A percentile compares a stretch with the other conserved stretches of the same genome.
phyloP scores from a whole-genome alignment of 1,284 basidiomycete species.

The Cystobasidium slooffiae region DNA sequence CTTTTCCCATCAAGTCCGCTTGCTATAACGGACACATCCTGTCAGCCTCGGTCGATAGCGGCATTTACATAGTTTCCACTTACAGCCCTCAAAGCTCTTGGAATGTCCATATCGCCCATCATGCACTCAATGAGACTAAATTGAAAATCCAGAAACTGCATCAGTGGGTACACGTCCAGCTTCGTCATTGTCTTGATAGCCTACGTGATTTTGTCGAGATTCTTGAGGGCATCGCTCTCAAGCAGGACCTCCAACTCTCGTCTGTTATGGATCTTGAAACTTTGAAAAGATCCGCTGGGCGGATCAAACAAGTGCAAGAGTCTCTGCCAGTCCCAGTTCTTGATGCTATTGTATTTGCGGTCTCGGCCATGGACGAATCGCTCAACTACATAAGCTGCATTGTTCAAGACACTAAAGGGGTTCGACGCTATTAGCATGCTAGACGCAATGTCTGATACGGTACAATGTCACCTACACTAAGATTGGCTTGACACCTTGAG shows the following conservation, averaged over 20 bases:
- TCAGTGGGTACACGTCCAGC: too few relatives aligned
- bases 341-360: conserved; percentile 60
- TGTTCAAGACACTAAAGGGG: conserved; percentile 69
- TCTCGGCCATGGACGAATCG: conserved; percentile 58
- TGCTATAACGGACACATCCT: too few relatives aligned
- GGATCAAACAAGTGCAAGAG: conserved; percentile 54
- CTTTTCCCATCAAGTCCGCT: too few relatives aligned
- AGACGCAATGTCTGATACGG: too few relatives aligned
- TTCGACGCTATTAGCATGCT: too few relatives aligned
- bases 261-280: conserved; percentile 66
- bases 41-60: too few relatives aligned
- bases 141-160: conserved; percentile 85
- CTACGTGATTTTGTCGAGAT: conserved; percentile 63
- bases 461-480: conserved; percentile 62
- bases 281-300: conserved; percentile 65
- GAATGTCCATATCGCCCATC: conserved; percentile 84
- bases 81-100: conserved; percentile 66
- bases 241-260: conserved; percentile 69
- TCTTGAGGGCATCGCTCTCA: conserved; percentile 64
- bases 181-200: too few relatives aligned
- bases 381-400: conserved; percentile 88
- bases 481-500: conserved; percentile 61
- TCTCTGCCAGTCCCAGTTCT: conserved; percentile 56
- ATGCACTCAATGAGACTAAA: conserved; percentile 69
- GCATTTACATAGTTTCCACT: conserved; percentile 61